Evolutionary conservation across 2,329 filamentous ascomycete genomes (phyloP), one percentile per base, ranked within the genome.

Genomic region (Zalaria sp.): DNA sequence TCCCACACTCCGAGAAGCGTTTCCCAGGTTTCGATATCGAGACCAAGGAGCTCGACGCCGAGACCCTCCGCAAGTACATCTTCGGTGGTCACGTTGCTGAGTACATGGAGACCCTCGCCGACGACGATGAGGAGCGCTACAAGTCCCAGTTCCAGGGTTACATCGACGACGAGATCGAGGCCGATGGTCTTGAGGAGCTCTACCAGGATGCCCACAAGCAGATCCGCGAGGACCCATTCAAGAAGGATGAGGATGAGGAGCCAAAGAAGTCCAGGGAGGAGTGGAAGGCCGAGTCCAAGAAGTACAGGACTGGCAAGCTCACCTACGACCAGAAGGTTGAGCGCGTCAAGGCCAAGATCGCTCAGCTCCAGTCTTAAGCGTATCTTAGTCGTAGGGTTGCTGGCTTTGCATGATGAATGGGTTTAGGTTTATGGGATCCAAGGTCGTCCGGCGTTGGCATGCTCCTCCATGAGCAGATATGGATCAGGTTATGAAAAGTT

Each of bases 101-200:
- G 80, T 98, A 98, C 81, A 98, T 98, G 91, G 91, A 98, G 82
- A 91, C 83, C 46, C 84, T 98, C 53, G 91, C 91, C 71, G 91
- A 98, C 61, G 91, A 98, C 65, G 91, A 98, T 64, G 91, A 98
- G 83, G 91, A 98, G 80, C 88, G 91, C 66, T 98, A 86, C 85
- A 89, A 89, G 78, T 80, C 78, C 58, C 91, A 98, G 77, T 98
- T 98, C 83, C 75, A 80, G 68, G 82, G 91, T 72, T 98, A 98
- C 79, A 83, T 94, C 56, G 89, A 98, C 53, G 86, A 93, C 63
- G 91, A 94, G 58, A 68, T 98, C 53, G 89, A 96, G 75, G 88
- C 91, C 51, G 91, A 95, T 60, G 86, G 83, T 59, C 78, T 98
- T 47, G 91, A 98, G 84, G 91, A 98, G 62, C 67, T 96, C 56